Evolutionary conservation across 306 rosid species (phyloP), one percentile per base, ranked within the genome.

Genomic region (Echinosophora koreensis): DNA sequence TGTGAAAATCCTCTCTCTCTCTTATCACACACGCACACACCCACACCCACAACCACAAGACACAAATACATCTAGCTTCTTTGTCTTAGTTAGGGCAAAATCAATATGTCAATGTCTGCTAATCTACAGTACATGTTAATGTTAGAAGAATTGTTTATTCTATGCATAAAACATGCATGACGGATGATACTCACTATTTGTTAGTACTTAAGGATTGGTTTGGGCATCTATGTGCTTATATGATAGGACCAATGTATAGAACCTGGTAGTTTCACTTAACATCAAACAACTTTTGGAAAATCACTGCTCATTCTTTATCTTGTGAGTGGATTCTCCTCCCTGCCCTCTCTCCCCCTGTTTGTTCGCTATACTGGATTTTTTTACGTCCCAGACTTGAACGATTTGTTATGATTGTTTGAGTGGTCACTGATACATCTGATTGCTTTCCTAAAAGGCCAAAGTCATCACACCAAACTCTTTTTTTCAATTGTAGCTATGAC

Each of bases 401-500:
- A 38, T 81, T 38, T 5, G 27, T 51, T 68, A 39, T 60, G 62
- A 52, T 13, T 71, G 16, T 61, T 66, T 10, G 51, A 71, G 32
- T 41, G 35, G 35, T 66, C 66, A 17, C 35, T 58, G 58, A 66
- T 61, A 64, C 55, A 56, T 74, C 42, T 62, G 41, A 15, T 74
- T 70, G 13, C 57, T 60, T 80, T 68, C 56, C 65, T 64, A 37
- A 60, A 50, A 44, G 17, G 54, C 62, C 46, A 12, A 68, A 71
- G 18, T 67, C 58, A 80, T 50, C 28, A 12, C 34, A 27, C 66
- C 37, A 38, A 55, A 56, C 62, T 8, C 8, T 61, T 47, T 38
- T 14, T 63, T 30, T 10, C 13, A 66, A 61, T 34, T 88, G 89
- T 78, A 92, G 98, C 80, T 95, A 95, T 71, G 96, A 91, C 79